phyloP scores from a whole-genome alignment of 768 basidiomycete species.

The Rossbeevera mucosa region DNA sequence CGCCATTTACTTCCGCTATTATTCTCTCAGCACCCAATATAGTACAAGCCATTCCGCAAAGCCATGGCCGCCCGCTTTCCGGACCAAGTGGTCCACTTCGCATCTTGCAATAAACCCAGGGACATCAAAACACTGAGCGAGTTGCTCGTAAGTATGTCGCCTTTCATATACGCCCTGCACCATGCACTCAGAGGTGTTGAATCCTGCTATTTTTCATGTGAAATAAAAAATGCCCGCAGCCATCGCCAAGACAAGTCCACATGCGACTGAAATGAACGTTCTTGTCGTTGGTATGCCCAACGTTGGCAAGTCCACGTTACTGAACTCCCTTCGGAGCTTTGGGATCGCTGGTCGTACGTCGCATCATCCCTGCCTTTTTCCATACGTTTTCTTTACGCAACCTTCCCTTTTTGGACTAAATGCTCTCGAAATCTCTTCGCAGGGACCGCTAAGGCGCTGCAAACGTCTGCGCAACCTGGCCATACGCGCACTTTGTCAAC shows the following conservation, averaged over 20 bases:
- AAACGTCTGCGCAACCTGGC: slow-evolving; percentile 86
- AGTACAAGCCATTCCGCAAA: slow-evolving; percentile 60
- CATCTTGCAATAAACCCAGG: slow-evolving; percentile 62
- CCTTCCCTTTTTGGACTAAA: slow-evolving; percentile 3
- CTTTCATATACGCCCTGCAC: not conserved
- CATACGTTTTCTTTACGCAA: not conserved
- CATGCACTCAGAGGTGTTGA: not conserved
- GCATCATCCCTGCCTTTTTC: slow-evolving; percentile 2
- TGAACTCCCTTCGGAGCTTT: slow-evolving; percentile 84
- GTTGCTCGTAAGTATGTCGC: slow-evolving; percentile 67
- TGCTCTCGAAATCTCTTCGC: slow-evolving; percentile 3
- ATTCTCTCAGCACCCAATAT: slow-evolving; percentile 9
- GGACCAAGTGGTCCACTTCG: slow-evolving; percentile 63
- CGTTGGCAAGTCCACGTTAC: slow-evolving; percentile 91
- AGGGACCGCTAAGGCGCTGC: slow-evolving; percentile 85
- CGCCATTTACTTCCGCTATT: slow-evolving; percentile 7
- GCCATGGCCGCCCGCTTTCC: slow-evolving; percentile 72
- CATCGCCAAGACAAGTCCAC: slow-evolving; percentile 63
- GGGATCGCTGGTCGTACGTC: slow-evolving; percentile 83
- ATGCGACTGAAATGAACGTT: slow-evolving; percentile 77
- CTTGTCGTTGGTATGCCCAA: slow-evolving; percentile 99
- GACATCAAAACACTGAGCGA: slow-evolving; percentile 64
- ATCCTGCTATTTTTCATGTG: not conserved
- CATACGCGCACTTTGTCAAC: slow-evolving; percentile 87
- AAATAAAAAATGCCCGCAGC: slow-evolving; percentile 37